Evolutionary conservation across 805 yeast species (phyloP).

Genomic region (Candida gorgasii): DNA sequence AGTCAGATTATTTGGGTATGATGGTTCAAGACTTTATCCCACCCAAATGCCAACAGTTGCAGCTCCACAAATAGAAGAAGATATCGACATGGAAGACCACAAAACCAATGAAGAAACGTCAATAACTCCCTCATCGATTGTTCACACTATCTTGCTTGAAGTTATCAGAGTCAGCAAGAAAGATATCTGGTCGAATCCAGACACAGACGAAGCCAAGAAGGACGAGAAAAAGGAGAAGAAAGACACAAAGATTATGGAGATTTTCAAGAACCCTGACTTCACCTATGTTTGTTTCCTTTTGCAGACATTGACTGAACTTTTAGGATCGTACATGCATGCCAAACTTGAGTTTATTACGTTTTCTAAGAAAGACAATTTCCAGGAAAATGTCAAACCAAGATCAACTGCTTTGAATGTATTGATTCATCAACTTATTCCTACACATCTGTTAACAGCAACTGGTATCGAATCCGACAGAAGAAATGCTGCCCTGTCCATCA

Average conservation of each 20-base stretch:
- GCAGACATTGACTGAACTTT: slow-evolving; percentile 65
- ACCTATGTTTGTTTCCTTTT: slow-evolving; percentile 69
- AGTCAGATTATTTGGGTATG: slow-evolving; percentile 46
- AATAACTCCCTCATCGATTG: slow-evolving; percentile 50
- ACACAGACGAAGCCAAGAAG: slow-evolving; percentile 23
- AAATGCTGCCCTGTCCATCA: slow-evolving; percentile 57
- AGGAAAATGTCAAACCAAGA: slow-evolving; percentile 60
- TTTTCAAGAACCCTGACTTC: slow-evolving; percentile 56
- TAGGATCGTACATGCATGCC: slow-evolving; percentile 76
- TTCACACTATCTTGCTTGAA: slow-evolving; percentile 64
- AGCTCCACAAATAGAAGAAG: slow-evolving; percentile 22
- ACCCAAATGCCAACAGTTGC: slow-evolving; percentile 23
- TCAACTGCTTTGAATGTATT: slow-evolving; percentile 76
- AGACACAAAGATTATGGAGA: slow-evolving; percentile 22
- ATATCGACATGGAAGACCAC: slow-evolving; percentile 29
- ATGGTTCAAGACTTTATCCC: slow-evolving; percentile 27
- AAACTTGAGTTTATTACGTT: slow-evolving; percentile 81
- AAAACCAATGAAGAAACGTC: slow-evolving; percentile 8
- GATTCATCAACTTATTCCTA: slow-evolving; percentile 69
- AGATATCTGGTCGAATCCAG: slow-evolving; percentile 38
- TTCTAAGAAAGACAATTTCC: slow-evolving; percentile 50
- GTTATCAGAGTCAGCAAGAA: slow-evolving; percentile 49
- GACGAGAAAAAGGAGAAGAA: slow-evolving; percentile 21
- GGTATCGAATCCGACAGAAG: slow-evolving; percentile 52
- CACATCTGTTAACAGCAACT: slow-evolving; percentile 41